A percentile compares a stretch with the other conserved stretches of the same genome.
phyloP scores from a whole-genome alignment of 2,329 filamentous ascomycete genomes.

The Boeremia exigua region DNA sequence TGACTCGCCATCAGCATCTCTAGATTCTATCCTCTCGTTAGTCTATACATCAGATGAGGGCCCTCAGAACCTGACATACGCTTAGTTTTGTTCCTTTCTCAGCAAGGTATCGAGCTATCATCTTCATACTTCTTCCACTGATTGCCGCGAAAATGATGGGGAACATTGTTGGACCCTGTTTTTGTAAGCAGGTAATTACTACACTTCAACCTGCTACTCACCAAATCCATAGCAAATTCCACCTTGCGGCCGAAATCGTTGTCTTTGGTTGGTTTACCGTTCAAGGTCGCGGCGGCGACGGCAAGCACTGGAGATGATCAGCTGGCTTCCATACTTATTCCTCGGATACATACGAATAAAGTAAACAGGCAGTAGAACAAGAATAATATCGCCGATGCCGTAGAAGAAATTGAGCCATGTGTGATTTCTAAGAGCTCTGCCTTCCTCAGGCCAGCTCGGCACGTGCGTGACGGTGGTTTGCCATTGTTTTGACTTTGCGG shows the following conservation, averaged over 20 bases:
- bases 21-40: slow-evolving; percentile 28
- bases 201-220: slow-evolving; percentile 3
- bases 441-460: slow-evolving; percentile 41
- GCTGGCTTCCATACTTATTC: neutral
- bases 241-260: slow-evolving; percentile 38
- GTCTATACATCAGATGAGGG: neutral
- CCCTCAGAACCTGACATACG: slow-evolving; percentile 19
- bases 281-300: slow-evolving; percentile 27
- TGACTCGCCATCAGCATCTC: slow-evolving; percentile 47
- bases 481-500: slow-evolving; percentile 31
- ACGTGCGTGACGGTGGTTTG: slow-evolving; percentile 28
- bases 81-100: slow-evolving; percentile 42
- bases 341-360: slow-evolving; percentile 38
- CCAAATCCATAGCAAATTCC: slow-evolving; percentile 33
- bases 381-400: slow-evolving; percentile 31
- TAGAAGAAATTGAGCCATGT: slow-evolving; percentile 33
- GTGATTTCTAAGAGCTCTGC: slow-evolving; percentile 28
- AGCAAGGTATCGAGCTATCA: slow-evolving; percentile 43
- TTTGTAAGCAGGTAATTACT: neutral
- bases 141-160: slow-evolving; percentile 48
- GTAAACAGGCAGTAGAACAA: slow-evolving; percentile 40
- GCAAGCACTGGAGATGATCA: slow-evolving; percentile 31
- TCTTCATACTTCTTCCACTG: slow-evolving; percentile 43
- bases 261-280: slow-evolving; percentile 32
- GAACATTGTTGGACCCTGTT: slow-evolving; percentile 44